Percentiles rank a stretch among this genome's conserved stretches.
phyloP scores from a whole-genome alignment of 2,329 filamentous ascomycete genomes.

The Diaporthe vaccinii region DNA sequence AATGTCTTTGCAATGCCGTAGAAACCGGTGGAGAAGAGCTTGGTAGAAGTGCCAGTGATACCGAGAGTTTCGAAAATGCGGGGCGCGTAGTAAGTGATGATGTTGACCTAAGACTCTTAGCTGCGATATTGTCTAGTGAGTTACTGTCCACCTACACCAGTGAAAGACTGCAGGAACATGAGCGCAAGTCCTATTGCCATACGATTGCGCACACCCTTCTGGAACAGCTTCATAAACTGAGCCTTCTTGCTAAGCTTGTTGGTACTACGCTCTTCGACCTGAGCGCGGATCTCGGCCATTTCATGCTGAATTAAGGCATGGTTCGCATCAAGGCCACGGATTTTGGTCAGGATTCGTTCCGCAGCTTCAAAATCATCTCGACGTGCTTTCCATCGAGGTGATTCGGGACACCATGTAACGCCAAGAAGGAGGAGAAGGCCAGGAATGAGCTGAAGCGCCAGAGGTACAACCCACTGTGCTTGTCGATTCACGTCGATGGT shows the following conservation, averaged over 20 bases:
- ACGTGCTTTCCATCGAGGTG: constrained; percentile 21
- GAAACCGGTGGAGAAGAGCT: constrained; percentile 72
- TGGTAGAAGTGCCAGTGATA: constrained; percentile 60
- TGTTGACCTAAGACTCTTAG: constrained; percentile 41
- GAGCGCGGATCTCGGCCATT: constrained; percentile 19
- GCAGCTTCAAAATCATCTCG: constrained; percentile 19
- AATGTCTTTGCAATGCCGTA: constrained; percentile 74
- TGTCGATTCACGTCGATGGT: constrained; percentile 16
- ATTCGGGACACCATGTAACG: constrained; percentile 21
- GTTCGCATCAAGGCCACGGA: constrained; percentile 16
- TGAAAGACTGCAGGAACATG: constrained; percentile 24
- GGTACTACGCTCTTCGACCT: constrained; percentile 22
- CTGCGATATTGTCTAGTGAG: neutral
- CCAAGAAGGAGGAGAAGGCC: constrained; percentile 16
- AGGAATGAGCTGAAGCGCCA: constrained; percentile 1
- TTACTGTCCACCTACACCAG: constrained; percentile 11
- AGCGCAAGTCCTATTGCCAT: constrained; percentile 20
- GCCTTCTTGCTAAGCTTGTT: constrained; percentile 19
- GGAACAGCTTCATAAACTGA: constrained; percentile 20
- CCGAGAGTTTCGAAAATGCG: constrained; percentile 52
- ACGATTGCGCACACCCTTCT: constrained; percentile 6
- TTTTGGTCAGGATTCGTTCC: constrained; percentile 7
- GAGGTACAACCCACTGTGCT: constrained; percentile 10
- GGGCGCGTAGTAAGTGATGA: constrained; percentile 52
- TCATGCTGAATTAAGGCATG: constrained; percentile 13